phyloP scores from a whole-genome alignment of 768 basidiomycete genomes.

The Leccinum uliginosum region DNA sequence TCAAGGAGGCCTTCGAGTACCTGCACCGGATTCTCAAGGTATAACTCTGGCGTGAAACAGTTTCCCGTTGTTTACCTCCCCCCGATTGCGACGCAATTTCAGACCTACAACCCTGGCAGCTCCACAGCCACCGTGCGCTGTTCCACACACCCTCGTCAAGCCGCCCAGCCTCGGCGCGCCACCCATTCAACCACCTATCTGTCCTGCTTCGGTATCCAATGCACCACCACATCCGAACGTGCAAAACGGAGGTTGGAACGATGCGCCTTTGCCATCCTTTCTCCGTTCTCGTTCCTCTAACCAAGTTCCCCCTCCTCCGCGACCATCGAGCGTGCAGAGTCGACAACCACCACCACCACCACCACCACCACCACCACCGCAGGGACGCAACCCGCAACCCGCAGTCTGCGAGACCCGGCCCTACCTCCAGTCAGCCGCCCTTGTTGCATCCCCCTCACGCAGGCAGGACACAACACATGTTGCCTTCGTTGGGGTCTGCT shows the following conservation, averaged over 20 bases:
- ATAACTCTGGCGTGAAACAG: conserved; percentile 32
- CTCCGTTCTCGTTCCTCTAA: conserved; percentile 64
- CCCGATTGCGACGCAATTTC: conserved; percentile 19
- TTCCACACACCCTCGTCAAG: conserved; percentile 26
- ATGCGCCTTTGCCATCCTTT: conserved; percentile 76
- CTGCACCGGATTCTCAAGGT: conserved; percentile 73
- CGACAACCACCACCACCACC: conserved; percentile 42
- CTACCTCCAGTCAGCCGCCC: conserved; percentile 32
- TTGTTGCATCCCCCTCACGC: conserved; percentile 38
- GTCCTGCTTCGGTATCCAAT: conserved; percentile 38
- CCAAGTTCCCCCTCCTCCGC: conserved; percentile 45
- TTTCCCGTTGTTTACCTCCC: background rate
- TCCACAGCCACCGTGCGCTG: background rate
- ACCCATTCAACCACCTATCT: conserved; percentile 38
- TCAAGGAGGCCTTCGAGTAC: conserved; percentile 77
- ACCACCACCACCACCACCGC: conserved; percentile 33
- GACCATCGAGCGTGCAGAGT: conserved; percentile 35
- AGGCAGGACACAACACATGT: conserved; percentile 27
- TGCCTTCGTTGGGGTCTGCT: conserved; percentile 25
- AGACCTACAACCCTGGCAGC: conserved; percentile 29
- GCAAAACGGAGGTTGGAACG: conserved; percentile 89
- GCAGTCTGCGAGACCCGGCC: conserved; percentile 26
- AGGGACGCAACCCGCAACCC: conserved; percentile 36
- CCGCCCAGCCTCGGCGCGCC: conserved; percentile 39
- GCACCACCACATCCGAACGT: conserved; percentile 60